Percentiles rank a stretch among this genome's conserved stretches.
Evolutionary conservation across 192 early-diverging fungal species (phyloP).

Genomic region (Linnemannia elongata): DNA sequence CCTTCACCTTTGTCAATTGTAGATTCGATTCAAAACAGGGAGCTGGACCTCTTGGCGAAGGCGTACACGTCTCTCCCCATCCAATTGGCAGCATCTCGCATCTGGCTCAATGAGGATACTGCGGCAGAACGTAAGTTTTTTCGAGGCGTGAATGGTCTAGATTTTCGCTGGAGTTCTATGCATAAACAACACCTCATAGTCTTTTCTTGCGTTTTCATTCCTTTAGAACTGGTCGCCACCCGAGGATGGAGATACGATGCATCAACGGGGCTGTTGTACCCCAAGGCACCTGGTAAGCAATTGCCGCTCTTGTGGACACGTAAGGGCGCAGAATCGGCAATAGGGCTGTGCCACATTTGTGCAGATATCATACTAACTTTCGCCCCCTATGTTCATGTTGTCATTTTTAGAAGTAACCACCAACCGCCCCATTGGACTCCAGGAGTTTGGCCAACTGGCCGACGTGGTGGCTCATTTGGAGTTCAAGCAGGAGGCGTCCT

Average conservation of each 20-base stretch:
- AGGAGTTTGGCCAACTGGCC: conserved; percentile 46
- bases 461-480: conserved; percentile 55
- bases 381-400: background rate
- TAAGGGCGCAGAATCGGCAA: background rate
- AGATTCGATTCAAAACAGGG: conserved; percentile 54
- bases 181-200: background rate
- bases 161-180: background rate
- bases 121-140: conserved; percentile 49
- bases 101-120: conserved; percentile 42
- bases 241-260: conserved; percentile 55
- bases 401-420: conserved; percentile 11
- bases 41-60: conserved; percentile 48
- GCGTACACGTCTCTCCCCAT: conserved; percentile 53
- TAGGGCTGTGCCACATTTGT: background rate
- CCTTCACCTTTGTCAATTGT: background rate
- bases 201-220: background rate
- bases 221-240: conserved; percentile 43
- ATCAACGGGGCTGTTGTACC: conserved; percentile 44
- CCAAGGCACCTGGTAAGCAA: conserved; percentile 38
- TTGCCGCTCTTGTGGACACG: background rate
- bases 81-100: conserved; percentile 50
- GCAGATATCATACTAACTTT: background rate
- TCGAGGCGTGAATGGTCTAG: background rate
- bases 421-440: conserved; percentile 40
- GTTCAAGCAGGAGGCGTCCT: conserved; percentile 40